Conservation (phyloP, 106 monocot species). For the Dendrobium chrysotoxum region DNA sequence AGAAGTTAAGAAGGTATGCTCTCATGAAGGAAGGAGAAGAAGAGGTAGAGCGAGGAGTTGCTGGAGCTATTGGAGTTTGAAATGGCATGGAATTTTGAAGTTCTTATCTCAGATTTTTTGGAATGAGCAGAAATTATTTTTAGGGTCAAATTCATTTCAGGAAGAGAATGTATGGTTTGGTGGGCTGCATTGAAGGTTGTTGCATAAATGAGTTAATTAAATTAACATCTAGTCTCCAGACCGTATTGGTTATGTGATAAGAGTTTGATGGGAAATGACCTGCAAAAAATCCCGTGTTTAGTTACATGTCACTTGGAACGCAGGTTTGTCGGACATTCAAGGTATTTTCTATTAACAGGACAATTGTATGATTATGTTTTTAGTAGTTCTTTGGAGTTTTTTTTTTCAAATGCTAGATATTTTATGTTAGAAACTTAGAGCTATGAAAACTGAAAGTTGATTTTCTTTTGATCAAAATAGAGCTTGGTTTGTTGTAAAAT, state of each 20-base stretch:
- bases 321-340: background rate
- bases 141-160: background rate
- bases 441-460: background rate
- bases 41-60: constrained; percentile 7
- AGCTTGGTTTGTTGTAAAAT: background rate
- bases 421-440: background rate
- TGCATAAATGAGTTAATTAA: background rate
- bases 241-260: background rate
- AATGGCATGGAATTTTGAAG: background rate
- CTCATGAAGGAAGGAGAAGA: constrained; percentile 46
- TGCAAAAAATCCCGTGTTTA: background rate
- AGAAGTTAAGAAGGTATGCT: constrained; percentile 67
- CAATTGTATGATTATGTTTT: background rate
- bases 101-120: background rate
- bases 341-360: background rate
- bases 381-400: background rate
- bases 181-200: background rate
- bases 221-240: background rate
- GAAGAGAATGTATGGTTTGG: background rate
- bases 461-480: background rate
- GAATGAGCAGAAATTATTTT: background rate
- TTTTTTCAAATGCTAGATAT: background rate
- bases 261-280: background rate
- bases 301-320: background rate
- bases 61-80: constrained; percentile 6